phyloP scores from a whole-genome alignment of 2,329 filamentous ascomycete genomes.

The Paecilomyces sp. region DNA sequence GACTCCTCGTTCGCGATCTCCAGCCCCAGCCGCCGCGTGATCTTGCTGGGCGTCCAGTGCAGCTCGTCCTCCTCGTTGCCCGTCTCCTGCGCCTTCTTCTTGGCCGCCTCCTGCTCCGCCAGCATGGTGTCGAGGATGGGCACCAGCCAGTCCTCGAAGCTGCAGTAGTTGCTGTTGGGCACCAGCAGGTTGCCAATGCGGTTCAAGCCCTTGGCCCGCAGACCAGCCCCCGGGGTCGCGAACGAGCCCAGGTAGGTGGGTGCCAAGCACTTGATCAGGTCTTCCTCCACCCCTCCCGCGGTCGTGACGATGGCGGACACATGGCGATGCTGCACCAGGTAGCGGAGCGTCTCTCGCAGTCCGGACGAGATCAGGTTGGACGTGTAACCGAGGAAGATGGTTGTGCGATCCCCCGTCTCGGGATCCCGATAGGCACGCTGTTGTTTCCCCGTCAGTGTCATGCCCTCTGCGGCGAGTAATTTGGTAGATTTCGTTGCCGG shows the following conservation, averaged over 20 bases:
- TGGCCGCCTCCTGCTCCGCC: slow-evolving; percentile 80
- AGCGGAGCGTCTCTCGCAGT: slow-evolving; percentile 82
- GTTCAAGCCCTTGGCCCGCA: slow-evolving; percentile 83
- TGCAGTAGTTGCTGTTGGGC: slow-evolving; percentile 94
- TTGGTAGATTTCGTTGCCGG: too few relatives aligned
- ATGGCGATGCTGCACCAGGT: slow-evolving; percentile 86
- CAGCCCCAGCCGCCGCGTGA: slow-evolving; percentile 81
- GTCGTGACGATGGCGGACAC: slow-evolving; percentile 92
- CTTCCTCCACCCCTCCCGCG: slow-evolving; percentile 91
- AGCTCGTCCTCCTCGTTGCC: slow-evolving; percentile 56
- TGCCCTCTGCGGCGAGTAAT: neutral
- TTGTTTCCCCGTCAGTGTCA: slow-evolving; percentile 9
- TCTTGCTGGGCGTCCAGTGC: slow-evolving; percentile 87
- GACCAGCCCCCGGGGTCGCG: slow-evolving; percentile 63
- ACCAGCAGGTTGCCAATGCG: slow-evolving; percentile 94
- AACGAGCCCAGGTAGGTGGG: slow-evolving; percentile 91
- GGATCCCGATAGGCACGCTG: slow-evolving; percentile 74
- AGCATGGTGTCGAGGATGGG: slow-evolving; percentile 94
- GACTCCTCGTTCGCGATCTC: slow-evolving; percentile 91
- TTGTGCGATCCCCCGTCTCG: slow-evolving; percentile 71
- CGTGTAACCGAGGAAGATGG: slow-evolving; percentile 95
- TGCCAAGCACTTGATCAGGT: slow-evolving; percentile 96
- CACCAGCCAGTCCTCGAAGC: slow-evolving; percentile 95
- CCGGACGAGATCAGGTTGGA: slow-evolving; percentile 97
- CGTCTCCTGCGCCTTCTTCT: slow-evolving; percentile 42